These are phyloP conservation scores for Fusarium veterinarium DNA, from an alignment of 2,329 filamentous ascomycete genomes.

Conservation along the genomic window DNA sequence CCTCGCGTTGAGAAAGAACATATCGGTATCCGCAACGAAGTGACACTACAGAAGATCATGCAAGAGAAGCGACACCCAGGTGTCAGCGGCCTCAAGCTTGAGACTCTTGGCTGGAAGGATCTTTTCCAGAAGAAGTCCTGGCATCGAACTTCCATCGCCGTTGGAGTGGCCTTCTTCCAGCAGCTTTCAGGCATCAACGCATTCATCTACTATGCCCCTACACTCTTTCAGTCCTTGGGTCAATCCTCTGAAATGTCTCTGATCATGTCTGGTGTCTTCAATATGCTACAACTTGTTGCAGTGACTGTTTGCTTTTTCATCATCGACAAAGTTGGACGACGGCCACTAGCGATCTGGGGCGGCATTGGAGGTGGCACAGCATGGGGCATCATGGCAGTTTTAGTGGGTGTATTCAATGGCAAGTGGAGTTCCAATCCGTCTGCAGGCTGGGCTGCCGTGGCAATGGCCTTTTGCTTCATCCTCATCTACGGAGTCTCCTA, in stretches of 20 bases:
- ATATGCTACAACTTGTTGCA: constrained; percentile 49
- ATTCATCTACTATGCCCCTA: constrained; percentile 45
- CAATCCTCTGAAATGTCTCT: constrained; percentile 45
- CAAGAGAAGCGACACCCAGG: constrained; percentile 11
- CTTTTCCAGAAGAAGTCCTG: constrained; percentile 6
- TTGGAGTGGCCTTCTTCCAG: constrained; percentile 41
- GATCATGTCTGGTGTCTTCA: constrained; percentile 50
- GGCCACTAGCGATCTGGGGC: constrained; percentile 32
- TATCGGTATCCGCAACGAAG: not conserved
- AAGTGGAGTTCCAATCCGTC: constrained; percentile 26
- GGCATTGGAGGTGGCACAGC: constrained; percentile 21
- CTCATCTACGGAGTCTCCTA: constrained; percentile 40
- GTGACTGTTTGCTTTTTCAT: constrained; percentile 44
- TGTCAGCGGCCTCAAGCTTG: not conserved
- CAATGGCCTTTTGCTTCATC: constrained; percentile 18
- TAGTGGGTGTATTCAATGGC: constrained; percentile 24
- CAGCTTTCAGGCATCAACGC: constrained; percentile 39
- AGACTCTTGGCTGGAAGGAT: constrained; percentile 12
- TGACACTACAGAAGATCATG: not conserved
- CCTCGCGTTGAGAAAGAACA: constrained; percentile 49
- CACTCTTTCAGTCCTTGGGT: constrained; percentile 44
- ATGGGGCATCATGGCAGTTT: constrained; percentile 28
- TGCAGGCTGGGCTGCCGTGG: constrained; percentile 31
- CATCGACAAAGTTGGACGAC: constrained; percentile 49
- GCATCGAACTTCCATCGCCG: constrained; percentile 22